Evolutionary conservation across 1,284 basidiomycete genomes (phyloP).

Genomic region (Ceratobasidium theobromae): DNA sequence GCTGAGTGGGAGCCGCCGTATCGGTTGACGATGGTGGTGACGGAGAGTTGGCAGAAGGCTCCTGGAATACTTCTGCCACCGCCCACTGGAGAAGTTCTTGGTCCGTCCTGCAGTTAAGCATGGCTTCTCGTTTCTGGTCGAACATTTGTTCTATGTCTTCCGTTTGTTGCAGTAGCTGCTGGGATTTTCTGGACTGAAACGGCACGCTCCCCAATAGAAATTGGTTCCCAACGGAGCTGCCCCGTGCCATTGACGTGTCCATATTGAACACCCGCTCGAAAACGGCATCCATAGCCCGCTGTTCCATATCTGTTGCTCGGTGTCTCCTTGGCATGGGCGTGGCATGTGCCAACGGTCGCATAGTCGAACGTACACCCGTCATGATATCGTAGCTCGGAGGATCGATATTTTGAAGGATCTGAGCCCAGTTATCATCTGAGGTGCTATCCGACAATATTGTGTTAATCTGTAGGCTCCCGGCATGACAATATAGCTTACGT

Average conservation of each 20-base stretch:
- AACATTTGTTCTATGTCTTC: slow-evolving; percentile 41
- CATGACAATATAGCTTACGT: slow-evolving; percentile 6
- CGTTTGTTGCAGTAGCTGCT: background rate
- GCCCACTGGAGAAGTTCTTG: slow-evolving; percentile 77
- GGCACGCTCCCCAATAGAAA: background rate
- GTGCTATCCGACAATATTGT: background rate
- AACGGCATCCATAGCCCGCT: slow-evolving; percentile 54
- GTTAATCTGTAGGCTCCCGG: slow-evolving; percentile 41
- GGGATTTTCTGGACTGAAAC: background rate
- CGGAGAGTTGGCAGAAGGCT: slow-evolving; percentile 43
- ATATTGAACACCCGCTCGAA: slow-evolving; percentile 46
- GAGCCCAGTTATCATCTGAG: slow-evolving; percentile 19
- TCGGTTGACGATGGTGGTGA: slow-evolving; percentile 37
- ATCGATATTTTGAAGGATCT: slow-evolving; percentile 18
- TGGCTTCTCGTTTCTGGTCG: slow-evolving; percentile 75
- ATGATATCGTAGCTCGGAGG: slow-evolving; percentile 4
- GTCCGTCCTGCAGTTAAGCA: slow-evolving; percentile 70
- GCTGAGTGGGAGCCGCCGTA: background rate
- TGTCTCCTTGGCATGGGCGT: slow-evolving; percentile 50
- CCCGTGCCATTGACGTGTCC: background rate
- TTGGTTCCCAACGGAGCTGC: background rate
- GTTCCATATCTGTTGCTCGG: slow-evolving; percentile 52
- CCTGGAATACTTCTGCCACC: slow-evolving; percentile 65
- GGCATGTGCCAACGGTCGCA: slow-evolving; percentile 35
- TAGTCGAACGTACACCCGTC: background rate